A percentile compares a stretch with the other conserved stretches of the same genome.
Conservation (phyloP, 2,329 filamentous ascomycete genomes). For the Cladosporium sphaerospermum region DNA sequence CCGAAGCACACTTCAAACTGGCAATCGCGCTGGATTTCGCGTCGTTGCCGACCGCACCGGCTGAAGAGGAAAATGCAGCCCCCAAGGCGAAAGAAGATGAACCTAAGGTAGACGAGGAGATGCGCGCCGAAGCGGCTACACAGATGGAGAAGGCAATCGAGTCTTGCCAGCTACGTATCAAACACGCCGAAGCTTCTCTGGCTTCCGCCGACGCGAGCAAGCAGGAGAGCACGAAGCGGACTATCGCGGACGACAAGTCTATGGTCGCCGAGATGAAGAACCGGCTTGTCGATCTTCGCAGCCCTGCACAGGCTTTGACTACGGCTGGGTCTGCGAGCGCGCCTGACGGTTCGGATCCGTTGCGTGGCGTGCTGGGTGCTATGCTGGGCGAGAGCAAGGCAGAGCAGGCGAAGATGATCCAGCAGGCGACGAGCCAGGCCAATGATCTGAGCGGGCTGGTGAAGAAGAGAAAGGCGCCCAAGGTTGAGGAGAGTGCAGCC, state of each 20-base stretch:
- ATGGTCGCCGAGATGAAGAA: conserved; percentile 74
- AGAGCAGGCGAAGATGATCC: conserved; percentile 57
- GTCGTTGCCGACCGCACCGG: conserved; percentile 62
- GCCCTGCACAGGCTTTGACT: conserved; percentile 54
- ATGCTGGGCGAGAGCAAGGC: conserved; percentile 56
- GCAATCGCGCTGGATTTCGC: conserved; percentile 92
- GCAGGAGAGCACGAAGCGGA: conserved; percentile 55
- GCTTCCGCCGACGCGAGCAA: conserved; percentile 54
- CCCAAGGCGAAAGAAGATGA: conserved; percentile 36
- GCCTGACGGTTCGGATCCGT: conserved; percentile 36
- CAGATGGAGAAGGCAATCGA: conserved; percentile 70
- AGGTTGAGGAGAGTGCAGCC: conserved; percentile 6
- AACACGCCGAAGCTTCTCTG: conserved; percentile 62
- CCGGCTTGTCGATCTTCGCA: conserved; percentile 64
- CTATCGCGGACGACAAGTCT: conserved; percentile 68
- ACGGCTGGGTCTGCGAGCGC: conserved; percentile 46
- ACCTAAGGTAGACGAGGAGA: conserved; percentile 55
- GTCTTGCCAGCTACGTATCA: conserved; percentile 64
- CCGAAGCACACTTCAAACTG: conserved; percentile 94
- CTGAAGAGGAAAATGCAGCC: conserved; percentile 41
- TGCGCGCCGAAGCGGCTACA: conserved; percentile 63
- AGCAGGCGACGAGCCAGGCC: conserved; percentile 67
- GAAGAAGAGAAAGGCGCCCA: conserved; percentile 36
- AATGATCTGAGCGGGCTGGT: conserved; percentile 70
- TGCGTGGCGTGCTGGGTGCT: conserved; percentile 58